These are phyloP conservation scores for Marsdenia floribunda DNA, from an alignment of 257 asterid genomes.

Conservation along the genomic window DNA sequence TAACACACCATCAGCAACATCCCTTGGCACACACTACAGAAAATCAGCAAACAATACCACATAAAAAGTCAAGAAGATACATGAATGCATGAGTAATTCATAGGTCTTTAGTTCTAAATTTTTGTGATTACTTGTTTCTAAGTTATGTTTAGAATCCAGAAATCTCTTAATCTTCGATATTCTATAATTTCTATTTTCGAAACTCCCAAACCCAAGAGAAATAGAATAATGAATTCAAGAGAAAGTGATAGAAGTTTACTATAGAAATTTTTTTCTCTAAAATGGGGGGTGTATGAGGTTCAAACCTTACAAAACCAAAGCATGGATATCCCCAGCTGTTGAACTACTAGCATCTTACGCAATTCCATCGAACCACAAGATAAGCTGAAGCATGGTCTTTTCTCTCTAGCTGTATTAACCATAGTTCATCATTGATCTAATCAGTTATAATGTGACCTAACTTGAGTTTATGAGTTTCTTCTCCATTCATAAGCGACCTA, in stretches of 20 bases:
- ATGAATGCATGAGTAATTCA: not conserved
- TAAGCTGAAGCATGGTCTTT: not conserved
- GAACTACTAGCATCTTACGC: not conserved
- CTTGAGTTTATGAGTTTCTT: slow-evolving; percentile 31
- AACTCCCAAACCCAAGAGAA: not conserved
- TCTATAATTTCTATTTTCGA: no score
- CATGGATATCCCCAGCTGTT: not conserved
- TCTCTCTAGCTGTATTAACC: not conserved
- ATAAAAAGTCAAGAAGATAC: not conserved
- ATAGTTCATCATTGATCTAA: slow-evolving; percentile 7
- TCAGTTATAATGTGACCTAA: slow-evolving; percentile 44
- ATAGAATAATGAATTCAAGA: no score
- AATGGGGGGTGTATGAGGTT: not conserved
- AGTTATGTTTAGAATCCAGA: not conserved
- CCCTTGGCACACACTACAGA: not conserved
- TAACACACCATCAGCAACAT: not conserved
- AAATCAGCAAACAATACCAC: not conserved
- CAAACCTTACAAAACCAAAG: not conserved
- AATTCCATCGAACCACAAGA: not conserved
- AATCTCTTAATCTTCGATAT: no score
- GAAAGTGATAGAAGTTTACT: not conserved
- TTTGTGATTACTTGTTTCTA: not conserved
- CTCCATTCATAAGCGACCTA: slow-evolving; percentile 61
- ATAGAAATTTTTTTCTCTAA: not conserved
- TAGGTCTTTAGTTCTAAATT: not conserved